Percentiles rank a stretch among this genome's conserved stretches.
Conservation (phyloP, 108 stramenopile genomes). For the Nitzschia sp. region DNA sequence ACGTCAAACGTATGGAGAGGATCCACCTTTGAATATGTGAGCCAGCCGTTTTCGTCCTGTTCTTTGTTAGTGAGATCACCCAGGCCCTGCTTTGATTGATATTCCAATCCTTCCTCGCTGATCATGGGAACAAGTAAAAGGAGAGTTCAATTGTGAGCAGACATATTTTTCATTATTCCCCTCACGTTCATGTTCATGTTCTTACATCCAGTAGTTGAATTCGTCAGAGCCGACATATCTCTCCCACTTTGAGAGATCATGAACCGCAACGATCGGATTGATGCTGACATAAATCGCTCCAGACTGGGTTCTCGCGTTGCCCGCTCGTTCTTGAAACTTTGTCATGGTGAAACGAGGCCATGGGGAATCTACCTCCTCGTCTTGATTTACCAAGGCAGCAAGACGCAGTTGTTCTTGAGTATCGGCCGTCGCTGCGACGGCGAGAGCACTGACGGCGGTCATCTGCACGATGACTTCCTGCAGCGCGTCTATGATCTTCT, state of each 20-base stretch:
- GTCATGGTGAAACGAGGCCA: slow-evolving; percentile 13
- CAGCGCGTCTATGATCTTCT: slow-evolving; percentile 11
- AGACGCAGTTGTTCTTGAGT: not conserved
- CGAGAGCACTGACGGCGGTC: slow-evolving; percentile 5
- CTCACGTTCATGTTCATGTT: not conserved
- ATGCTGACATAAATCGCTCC: slow-evolving; percentile 4
- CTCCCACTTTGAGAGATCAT: slow-evolving; percentile 6
- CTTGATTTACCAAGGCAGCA: not conserved
- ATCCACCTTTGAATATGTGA: slow-evolving; percentile 4
- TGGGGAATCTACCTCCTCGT: not conserved
- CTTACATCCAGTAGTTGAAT: slow-evolving; percentile 23
- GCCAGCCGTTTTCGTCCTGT: not conserved
- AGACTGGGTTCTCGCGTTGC: not conserved
- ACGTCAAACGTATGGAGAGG: slow-evolving; percentile 6
- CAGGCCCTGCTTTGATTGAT: not conserved
- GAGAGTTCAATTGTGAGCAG: not conserved
- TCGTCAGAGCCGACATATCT: slow-evolving; percentile 6
- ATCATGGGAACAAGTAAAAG: not conserved
- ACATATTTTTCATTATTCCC: not conserved
- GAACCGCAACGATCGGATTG: not conserved
- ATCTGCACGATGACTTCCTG: slow-evolving; percentile 2
- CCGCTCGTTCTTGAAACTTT: slow-evolving; percentile 8
- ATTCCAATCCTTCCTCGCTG: slow-evolving; percentile 1
- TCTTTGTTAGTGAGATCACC: not conserved
- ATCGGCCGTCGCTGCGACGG: not conserved